Base-by-base conservation (phyloP, 805 yeast species). In the Jamesozyma jinghongensis region DNA sequence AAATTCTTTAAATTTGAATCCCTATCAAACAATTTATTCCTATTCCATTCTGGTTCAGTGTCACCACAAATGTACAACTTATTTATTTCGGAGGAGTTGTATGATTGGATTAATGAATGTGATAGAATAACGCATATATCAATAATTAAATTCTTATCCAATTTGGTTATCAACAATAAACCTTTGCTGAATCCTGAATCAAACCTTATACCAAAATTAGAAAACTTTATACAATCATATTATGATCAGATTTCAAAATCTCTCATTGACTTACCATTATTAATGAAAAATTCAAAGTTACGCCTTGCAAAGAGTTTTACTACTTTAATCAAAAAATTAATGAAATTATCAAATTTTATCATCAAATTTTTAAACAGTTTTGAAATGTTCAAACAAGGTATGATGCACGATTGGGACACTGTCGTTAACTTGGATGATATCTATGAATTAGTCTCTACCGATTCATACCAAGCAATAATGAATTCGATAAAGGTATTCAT, bases 1-100 rank as follows among this genome's bases (percentile, higher is more conserved):
- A 67, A 88, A 46, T 79, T 68, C 53, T 72, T 85, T 77, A 83
- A 80, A 42, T 59, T 81, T 43, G 76, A 74, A 44, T 74, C 74
- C 51, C 61, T 86, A 27, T 70, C 78, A 39, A 63, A 71, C n/a
- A 61, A 73, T 20, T 59, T 83, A 36, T 54, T 67, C 7, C 64
- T 74, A 7, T 83, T 77, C 57, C 72, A 65, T 41, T 50, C 60
- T 61, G 68, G 68, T 13, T 67, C 75, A 1, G 67, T 85, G 40
- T 76, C 87, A 0, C 67, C 76, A 0, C 82, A 83, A 3, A 81
- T 79, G 32, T 73, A 71, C 53, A 73, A 73, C 49, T 61, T 85
- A 18, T 73, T 79, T 53, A 67, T 67, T 5, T 64, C 72, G 10
- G 73, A 73, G 12, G 59, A 63, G 5, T 51, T 77, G 12, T 51